phyloP scores from a whole-genome alignment of 768 basidiomycete genomes.

The Fomitopsis pulvina region DNA sequence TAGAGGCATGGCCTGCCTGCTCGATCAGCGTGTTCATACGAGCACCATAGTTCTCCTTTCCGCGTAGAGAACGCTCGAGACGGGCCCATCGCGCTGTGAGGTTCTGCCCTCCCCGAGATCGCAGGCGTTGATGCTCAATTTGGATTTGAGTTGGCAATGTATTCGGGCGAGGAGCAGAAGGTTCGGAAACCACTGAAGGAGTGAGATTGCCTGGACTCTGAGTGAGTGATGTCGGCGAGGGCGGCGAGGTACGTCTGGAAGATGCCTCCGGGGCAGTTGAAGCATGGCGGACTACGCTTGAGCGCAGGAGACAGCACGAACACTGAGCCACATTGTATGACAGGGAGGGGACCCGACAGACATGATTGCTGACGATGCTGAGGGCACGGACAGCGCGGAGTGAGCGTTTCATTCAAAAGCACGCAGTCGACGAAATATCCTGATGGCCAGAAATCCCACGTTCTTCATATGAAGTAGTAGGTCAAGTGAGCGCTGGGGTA shows the following conservation, averaged over 20 bases:
- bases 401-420: neutral
- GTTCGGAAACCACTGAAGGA: neutral
- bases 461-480: too few species aligned
- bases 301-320: neutral
- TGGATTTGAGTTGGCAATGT: neutral
- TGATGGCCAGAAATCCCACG: too few species aligned
- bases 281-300: neutral
- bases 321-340: too few species aligned
- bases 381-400: neutral
- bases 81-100: conserved; percentile 47
- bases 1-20: neutral
- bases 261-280: neutral
- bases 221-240: neutral
- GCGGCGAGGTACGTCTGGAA: neutral
- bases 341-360: neutral
- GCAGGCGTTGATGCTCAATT: conserved; percentile 10
- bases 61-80: conserved; percentile 48
- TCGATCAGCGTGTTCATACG: neutral
- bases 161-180: neutral
- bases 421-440: too few species aligned
- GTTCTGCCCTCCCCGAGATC: conserved; percentile 48
- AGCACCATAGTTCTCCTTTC: conserved; percentile 30
- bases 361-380: neutral
- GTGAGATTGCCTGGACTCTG: neutral
- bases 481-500: too few species aligned